Conservation (phyloP, 495 filamentous ascomycete genomes). For the Penicillium diatomitis region DNA sequence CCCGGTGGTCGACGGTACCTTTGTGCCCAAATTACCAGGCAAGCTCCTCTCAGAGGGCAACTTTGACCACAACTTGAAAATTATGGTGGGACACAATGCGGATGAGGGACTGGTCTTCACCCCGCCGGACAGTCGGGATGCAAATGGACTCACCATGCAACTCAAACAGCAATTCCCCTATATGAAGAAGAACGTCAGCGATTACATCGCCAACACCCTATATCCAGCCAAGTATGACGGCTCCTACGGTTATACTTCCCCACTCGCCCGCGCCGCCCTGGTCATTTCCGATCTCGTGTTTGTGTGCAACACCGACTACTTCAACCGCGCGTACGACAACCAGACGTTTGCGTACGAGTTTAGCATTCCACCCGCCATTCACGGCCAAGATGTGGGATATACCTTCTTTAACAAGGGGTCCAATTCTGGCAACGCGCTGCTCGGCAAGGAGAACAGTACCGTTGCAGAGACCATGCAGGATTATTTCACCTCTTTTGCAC, state of each 20-base stretch:
- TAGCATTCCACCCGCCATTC: slow-evolving; percentile 44
- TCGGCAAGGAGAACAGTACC: slow-evolving; percentile 27
- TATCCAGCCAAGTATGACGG: slow-evolving; percentile 53
- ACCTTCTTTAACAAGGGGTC: slow-evolving; percentile 45
- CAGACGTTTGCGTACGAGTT: slow-evolving; percentile 53
- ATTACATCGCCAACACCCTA: slow-evolving; percentile 41
- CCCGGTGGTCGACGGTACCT: slow-evolving; percentile 49
- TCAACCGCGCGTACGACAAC: slow-evolving; percentile 39
- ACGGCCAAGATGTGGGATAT: slow-evolving; percentile 52
- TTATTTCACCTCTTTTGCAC: slow-evolving; percentile 49
- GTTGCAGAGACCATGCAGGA: slow-evolving; percentile 49
- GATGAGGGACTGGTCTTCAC: slow-evolving; percentile 50
- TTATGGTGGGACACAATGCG: slow-evolving; percentile 49
- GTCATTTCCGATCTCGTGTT: slow-evolving; percentile 41
- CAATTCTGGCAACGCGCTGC: background rate
- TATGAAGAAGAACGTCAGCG: slow-evolving; percentile 31
- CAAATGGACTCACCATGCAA: slow-evolving; percentile 37
- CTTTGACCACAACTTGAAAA: slow-evolving; percentile 42
- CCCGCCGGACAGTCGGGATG: slow-evolving; percentile 41
- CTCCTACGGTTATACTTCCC: slow-evolving; percentile 31
- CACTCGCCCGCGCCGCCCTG: slow-evolving; percentile 27
- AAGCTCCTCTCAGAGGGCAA: slow-evolving; percentile 47
- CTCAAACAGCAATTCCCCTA: slow-evolving; percentile 28
- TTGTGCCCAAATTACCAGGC: slow-evolving; percentile 46
- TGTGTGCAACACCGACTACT: slow-evolving; percentile 51